Conservation (phyloP, 1,284 basidiomycete genomes). For the Cryptococcus jaspeensis region DNA sequence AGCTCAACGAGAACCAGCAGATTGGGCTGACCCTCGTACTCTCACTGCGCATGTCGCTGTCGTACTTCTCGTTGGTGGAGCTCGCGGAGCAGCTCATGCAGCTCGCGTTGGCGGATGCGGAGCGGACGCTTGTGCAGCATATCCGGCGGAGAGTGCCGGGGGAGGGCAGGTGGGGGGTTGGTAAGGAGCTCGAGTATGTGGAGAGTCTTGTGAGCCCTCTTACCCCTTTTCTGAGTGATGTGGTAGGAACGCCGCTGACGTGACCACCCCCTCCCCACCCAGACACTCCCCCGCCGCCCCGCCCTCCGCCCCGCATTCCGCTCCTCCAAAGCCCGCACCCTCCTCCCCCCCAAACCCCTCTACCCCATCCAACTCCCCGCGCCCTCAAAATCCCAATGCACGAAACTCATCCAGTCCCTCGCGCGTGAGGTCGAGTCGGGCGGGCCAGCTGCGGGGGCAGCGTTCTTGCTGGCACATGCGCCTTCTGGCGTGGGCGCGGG, state of each 20-base stretch:
- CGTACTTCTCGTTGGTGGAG: slow-evolving; percentile 46
- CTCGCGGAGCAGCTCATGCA: slow-evolving; percentile 39
- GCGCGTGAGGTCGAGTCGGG: slow-evolving; percentile 30
- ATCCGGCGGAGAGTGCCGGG: slow-evolving; percentile 42
- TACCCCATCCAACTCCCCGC: slow-evolving; percentile 45
- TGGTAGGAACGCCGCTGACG: background rate
- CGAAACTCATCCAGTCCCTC: slow-evolving; percentile 36
- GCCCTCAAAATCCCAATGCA: slow-evolving; percentile 43
- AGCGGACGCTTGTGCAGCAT: slow-evolving; percentile 47
- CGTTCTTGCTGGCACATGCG: slow-evolving; percentile 4
- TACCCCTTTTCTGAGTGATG: too few species aligned
- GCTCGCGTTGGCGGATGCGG: slow-evolving; percentile 40
- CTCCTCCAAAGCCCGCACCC: slow-evolving; percentile 44
- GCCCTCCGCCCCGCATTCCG: slow-evolving; percentile 47
- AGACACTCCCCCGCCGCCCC: slow-evolving; percentile 36
- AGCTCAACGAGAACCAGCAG: slow-evolving; percentile 34
- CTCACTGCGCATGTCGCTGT: slow-evolving; percentile 47
- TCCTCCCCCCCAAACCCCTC: slow-evolving; percentile 28
- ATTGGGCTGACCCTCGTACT: slow-evolving; percentile 42
- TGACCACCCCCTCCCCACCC: background rate
- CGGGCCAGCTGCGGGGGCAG: slow-evolving; percentile 14
- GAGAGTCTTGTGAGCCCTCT: slow-evolving; percentile 37
- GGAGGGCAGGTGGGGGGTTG: slow-evolving; percentile 45
- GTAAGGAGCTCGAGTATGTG: slow-evolving; percentile 45
- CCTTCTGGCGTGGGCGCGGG: background rate